A percentile compares a stretch with the other conserved stretches of the same genome.
phyloP scores from a whole-genome alignment of 441 rosid genomes.

The Breynia disticha region DNA sequence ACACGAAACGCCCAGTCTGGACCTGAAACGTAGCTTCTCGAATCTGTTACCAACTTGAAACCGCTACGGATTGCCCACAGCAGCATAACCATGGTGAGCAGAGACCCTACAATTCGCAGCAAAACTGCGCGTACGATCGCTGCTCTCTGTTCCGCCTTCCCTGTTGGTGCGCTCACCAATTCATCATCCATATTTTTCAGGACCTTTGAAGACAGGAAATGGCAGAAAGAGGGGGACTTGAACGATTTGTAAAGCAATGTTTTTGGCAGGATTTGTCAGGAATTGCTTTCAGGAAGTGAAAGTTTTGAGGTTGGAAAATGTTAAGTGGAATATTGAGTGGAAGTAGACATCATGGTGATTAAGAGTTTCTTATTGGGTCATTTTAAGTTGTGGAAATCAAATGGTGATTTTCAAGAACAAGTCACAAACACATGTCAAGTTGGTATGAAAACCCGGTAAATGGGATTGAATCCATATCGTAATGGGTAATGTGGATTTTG shows the following conservation, averaged over 20 bases:
- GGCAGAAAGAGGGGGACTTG: not conserved
- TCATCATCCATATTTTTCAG: conserved; percentile 10
- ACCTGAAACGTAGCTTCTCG: conserved; percentile 14
- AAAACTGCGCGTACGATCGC: conserved; percentile 4
- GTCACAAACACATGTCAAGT: too few relatives aligned
- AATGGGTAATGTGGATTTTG: too few relatives aligned
- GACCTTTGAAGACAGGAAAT: not conserved
- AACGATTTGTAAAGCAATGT: not conserved
- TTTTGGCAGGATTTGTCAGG: not conserved
- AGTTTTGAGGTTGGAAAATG: not conserved
- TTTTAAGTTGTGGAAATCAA: too few relatives aligned
- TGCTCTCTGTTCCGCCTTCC: not conserved
- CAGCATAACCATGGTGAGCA: conserved; percentile 18
- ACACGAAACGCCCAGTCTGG: conserved; percentile 20
- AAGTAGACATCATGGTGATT: too few relatives aligned
- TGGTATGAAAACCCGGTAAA: too few relatives aligned
- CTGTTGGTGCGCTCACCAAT: not conserved
- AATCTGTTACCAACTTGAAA: conserved; percentile 18
- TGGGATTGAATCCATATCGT: too few relatives aligned
- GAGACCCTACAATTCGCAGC: conserved; percentile 6
- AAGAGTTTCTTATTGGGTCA: too few relatives aligned
- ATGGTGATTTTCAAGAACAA: too few relatives aligned
- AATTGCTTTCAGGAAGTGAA: not conserved
- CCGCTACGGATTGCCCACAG: conserved; percentile 23
- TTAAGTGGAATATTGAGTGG: too few relatives aligned